Percentiles rank a stretch among this genome's conserved stretches.
phyloP scores from a whole-genome alignment of 306 rosid genomes.

The Casuarina equisetifolia region DNA sequence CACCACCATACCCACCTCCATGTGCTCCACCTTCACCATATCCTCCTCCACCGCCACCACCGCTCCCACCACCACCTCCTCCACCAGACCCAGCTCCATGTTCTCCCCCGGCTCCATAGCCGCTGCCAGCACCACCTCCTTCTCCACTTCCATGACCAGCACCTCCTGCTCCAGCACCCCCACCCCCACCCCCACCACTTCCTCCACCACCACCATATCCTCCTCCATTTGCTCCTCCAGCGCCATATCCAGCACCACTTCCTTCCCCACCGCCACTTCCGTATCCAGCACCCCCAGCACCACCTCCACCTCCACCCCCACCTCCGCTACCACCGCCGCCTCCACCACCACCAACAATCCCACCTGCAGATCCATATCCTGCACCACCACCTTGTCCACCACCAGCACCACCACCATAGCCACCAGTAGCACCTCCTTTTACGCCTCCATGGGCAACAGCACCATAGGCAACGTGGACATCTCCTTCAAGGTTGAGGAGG shows the following conservation, averaged over 20 bases:
- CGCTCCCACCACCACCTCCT: conserved; percentile 31
- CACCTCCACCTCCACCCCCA: conserved; percentile 39
- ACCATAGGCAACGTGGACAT: conserved; percentile 28
- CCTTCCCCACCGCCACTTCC: conserved; percentile 35
- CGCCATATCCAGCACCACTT: conserved; percentile 24
- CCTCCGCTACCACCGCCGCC: conserved; percentile 16
- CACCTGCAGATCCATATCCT: conserved; percentile 43
- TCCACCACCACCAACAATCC: conserved; percentile 42
- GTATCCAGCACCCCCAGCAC: conserved; percentile 34
- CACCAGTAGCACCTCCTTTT: conserved; percentile 25
- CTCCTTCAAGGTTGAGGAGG: conserved; percentile 41
- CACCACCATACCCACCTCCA: conserved; percentile 51
- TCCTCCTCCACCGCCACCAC: conserved; percentile 32
- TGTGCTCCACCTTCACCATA: conserved; percentile 37
- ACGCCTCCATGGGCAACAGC: conserved; percentile 8
- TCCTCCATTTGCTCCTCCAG: not conserved
- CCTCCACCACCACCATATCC: conserved; percentile 30
- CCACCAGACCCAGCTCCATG: conserved; percentile 43
- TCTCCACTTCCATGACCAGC: conserved; percentile 42
- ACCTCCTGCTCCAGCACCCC: conserved; percentile 8
- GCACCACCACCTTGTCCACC: conserved; percentile 27
- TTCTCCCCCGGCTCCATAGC: conserved; percentile 34
- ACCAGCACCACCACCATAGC: not conserved
- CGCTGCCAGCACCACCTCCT: conserved; percentile 29
- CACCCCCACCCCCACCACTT: conserved; percentile 1